A percentile compares a stretch with the other conserved stretches of the same genome.
These are phyloP conservation scores for Fraxinus greggii DNA, from an alignment of 305 asterid species.

Conservation along the genomic window DNA sequence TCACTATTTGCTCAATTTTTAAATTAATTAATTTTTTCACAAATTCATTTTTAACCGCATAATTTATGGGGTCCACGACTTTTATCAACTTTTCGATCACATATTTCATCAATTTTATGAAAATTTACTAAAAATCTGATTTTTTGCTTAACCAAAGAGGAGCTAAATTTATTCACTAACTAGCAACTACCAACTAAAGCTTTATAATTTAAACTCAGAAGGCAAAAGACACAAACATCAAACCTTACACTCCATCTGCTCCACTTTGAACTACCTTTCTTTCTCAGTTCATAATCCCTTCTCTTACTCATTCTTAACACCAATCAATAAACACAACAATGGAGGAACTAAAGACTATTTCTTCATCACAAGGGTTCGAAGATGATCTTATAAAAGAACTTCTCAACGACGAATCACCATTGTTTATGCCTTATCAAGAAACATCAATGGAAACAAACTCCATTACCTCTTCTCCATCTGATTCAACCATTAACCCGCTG, in stretches of 20 bases:
- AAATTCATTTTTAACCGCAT: no score
- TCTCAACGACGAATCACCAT: constrained; percentile 47
- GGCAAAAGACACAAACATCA: constrained; percentile 29
- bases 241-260: constrained; percentile 67
- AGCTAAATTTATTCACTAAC: not conserved
- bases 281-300: constrained; percentile 5
- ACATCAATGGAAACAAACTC: constrained; percentile 20
- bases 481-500: constrained; percentile 14
- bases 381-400: constrained; percentile 57
- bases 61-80: no score
- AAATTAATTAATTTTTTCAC: no score
- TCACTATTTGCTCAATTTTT: no score
- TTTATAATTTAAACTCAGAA: constrained; percentile 20
- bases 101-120: no score
- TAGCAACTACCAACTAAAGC: constrained; percentile 50
- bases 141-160: not conserved
- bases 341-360: constrained; percentile 39
- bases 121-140: no score
- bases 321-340: constrained; percentile 9
- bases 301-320: not conserved
- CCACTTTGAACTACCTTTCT: constrained; percentile 59
- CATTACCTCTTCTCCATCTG: not conserved
- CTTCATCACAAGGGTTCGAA: constrained; percentile 15
- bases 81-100: no score
- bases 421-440: constrained; percentile 33